phyloP scores from a whole-genome alignment of 2,329 filamentous ascomycete genomes.

The Fusarium begoniae region DNA sequence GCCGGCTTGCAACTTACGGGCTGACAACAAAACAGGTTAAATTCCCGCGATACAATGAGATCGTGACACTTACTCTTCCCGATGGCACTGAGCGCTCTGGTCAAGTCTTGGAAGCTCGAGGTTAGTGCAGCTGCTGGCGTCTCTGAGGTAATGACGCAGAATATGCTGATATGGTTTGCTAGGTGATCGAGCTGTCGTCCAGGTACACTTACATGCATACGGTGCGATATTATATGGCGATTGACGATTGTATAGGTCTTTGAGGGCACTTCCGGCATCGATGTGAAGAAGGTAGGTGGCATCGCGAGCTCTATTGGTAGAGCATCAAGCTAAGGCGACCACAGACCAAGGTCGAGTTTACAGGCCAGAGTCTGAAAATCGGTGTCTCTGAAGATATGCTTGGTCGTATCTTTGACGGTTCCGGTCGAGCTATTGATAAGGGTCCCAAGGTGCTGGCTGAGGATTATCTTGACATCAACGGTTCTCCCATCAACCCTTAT shows the following conservation, averaged over 20 bases:
- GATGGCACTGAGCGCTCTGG: conserved; percentile 95
- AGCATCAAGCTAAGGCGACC: conserved; percentile 39
- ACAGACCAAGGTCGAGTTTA: conserved; percentile 97
- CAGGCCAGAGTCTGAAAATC: conserved; percentile 95
- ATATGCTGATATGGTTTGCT: conserved; percentile 31
- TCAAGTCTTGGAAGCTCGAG: conserved; percentile 97
- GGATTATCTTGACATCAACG: conserved; percentile 99
- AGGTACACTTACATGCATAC: conserved; percentile 66
- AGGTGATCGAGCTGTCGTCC: conserved; percentile 95
- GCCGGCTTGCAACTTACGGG: conserved; percentile 12
- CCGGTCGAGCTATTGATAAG: conserved; percentile 97
- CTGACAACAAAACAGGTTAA: conserved; percentile 75
- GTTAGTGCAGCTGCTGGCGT: conserved; percentile 57
- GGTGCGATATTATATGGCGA: conserved; percentile 16
- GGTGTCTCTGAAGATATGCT: conserved; percentile 99
- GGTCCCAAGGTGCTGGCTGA: conserved; percentile 97
- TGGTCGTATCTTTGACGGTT: conserved; percentile 98
- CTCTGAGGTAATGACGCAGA: conserved; percentile 12
- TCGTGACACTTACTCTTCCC: conserved; percentile 92
- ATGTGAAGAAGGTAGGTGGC: conserved; percentile 90
- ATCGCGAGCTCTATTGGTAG: conserved; percentile 1
- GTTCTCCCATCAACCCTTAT: conserved; percentile 98
- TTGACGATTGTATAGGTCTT: conserved; percentile 75
- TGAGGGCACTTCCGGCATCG: conserved; percentile 95
- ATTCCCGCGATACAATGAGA: conserved; percentile 97